Evolutionary conservation across 139 green algal genomes (phyloP).

Genomic region (Volvox africanus): DNA sequence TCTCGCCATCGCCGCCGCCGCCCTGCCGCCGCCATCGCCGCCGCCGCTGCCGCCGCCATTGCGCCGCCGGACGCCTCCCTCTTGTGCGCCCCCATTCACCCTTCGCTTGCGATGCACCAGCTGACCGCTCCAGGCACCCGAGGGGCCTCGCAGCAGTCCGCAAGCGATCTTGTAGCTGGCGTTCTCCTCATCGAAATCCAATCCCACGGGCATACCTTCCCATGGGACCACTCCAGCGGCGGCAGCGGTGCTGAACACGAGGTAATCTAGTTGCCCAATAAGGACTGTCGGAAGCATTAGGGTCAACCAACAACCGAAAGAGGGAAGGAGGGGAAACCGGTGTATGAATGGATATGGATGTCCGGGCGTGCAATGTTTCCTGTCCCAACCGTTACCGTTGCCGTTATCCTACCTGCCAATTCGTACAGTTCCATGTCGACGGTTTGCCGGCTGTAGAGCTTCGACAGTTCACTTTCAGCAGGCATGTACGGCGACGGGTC

Average conservation of each 20-base stretch:
- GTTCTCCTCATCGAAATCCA: not conserved
- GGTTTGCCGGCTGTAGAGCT: not conserved
- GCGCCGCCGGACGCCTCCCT: too few relatives aligned
- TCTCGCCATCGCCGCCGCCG: too few relatives aligned
- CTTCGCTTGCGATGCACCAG: not conserved
- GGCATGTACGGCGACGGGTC: constrained; percentile 30
- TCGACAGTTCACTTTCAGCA: not conserved
- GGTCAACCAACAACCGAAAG: too few relatives aligned
- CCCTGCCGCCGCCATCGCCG: too few relatives aligned
- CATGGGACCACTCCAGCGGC: not conserved
- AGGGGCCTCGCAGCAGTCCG: constrained; percentile 9
- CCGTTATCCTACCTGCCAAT: not conserved
- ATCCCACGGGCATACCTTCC: not conserved
- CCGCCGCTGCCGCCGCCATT: too few relatives aligned
- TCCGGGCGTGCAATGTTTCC: too few relatives aligned
- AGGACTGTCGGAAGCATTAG: not conserved
- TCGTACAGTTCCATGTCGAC: constrained; percentile 25
- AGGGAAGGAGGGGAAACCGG: too few relatives aligned
- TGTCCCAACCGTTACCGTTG: too few relatives aligned
- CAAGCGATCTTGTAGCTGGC: not conserved
- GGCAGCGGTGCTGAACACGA: constrained; percentile 6
- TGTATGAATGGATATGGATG: too few relatives aligned
- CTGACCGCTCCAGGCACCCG: not conserved
- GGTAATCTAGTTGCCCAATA: constrained; percentile 14
- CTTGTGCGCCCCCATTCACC: too few relatives aligned